phyloP scores from a whole-genome alignment of 2,329 filamentous ascomycete species.

The Beauveria rudraprayagi region DNA sequence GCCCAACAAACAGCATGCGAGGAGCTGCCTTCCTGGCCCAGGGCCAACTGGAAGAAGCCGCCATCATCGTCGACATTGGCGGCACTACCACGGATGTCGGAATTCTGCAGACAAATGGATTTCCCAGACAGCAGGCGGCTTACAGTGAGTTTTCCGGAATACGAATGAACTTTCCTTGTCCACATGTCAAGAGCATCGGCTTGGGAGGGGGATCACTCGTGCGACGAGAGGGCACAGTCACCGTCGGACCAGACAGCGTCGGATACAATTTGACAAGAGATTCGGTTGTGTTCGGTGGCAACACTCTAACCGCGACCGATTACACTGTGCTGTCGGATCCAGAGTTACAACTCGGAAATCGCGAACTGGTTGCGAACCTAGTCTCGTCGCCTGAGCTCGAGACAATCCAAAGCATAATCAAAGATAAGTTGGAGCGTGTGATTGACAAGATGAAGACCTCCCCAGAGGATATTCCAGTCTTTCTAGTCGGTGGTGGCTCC shows the following conservation, averaged over 20 bases:
- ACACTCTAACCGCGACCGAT: conserved; percentile 52
- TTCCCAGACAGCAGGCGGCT: conserved; percentile 54
- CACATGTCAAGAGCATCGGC: conserved; percentile 52
- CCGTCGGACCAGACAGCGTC: conserved; percentile 54
- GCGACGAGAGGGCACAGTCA: conserved; percentile 28
- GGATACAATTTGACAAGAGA: conserved; percentile 48
- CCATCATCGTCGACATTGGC: conserved; percentile 59
- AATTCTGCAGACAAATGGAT: conserved; percentile 50
- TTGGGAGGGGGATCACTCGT: conserved; percentile 52
- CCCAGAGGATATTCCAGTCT: conserved; percentile 47
- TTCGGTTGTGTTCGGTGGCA: conserved; percentile 48
- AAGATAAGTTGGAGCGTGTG: conserved; percentile 43
- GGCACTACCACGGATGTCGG: conserved; percentile 61
- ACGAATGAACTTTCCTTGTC: conserved; percentile 51
- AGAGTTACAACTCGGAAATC: conserved; percentile 33
- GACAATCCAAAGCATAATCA: conserved; percentile 33
- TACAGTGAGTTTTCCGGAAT: conserved; percentile 56
- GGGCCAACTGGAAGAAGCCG: conserved; percentile 26
- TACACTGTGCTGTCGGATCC: conserved; percentile 30
- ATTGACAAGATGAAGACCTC: conserved; percentile 58
- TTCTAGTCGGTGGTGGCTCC: conserved; percentile 57
- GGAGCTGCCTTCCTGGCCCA: conserved; percentile 52
- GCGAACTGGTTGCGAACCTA: conserved; percentile 25
- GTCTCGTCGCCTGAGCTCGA: conserved; percentile 26
- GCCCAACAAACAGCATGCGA: conserved; percentile 56